phyloP scores from a whole-genome alignment of 495 filamentous ascomycete species.

The Daldinia bambusicola region DNA sequence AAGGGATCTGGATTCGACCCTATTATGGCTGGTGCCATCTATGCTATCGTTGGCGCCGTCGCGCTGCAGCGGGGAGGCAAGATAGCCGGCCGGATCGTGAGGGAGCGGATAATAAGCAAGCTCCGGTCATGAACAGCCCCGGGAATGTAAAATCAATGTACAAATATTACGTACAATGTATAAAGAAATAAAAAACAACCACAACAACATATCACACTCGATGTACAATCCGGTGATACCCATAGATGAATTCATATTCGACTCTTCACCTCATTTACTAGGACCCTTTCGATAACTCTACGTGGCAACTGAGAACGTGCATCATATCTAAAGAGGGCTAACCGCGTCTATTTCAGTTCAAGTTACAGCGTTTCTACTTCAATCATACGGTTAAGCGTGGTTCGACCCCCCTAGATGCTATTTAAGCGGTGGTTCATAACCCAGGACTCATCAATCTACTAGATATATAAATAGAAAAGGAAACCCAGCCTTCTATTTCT shows the following conservation, averaged over 20 bases:
- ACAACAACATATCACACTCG: constrained; percentile 8
- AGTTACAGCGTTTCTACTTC: no score
- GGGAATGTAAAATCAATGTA: constrained; percentile 38
- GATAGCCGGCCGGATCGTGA: constrained; percentile 76
- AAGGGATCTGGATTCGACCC: constrained; percentile 73
- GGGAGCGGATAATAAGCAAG: constrained; percentile 76
- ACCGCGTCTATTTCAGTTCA: no score
- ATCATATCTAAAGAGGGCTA: no score
- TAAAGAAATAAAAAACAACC: constrained; percentile 24
- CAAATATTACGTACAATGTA: constrained; percentile 39
- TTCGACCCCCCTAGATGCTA: no score
- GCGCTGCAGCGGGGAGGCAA: constrained; percentile 85
- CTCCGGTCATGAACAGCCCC: constrained; percentile 37
- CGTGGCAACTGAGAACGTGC: background rate
- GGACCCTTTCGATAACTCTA: background rate
- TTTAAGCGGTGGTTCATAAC: no score
- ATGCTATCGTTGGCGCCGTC: constrained; percentile 87
- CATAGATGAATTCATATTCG: background rate
- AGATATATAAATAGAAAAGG: no score
- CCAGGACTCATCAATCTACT: no score
- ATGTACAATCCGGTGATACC: constrained; percentile 5
- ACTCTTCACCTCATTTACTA: background rate
- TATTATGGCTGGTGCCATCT: constrained; percentile 79
- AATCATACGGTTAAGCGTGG: no score
- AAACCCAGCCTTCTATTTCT: no score